These are phyloP conservation scores for Pyrenopolyporus hunteri DNA, from an alignment of 495 filamentous ascomycete genomes.

Conservation along the genomic window DNA sequence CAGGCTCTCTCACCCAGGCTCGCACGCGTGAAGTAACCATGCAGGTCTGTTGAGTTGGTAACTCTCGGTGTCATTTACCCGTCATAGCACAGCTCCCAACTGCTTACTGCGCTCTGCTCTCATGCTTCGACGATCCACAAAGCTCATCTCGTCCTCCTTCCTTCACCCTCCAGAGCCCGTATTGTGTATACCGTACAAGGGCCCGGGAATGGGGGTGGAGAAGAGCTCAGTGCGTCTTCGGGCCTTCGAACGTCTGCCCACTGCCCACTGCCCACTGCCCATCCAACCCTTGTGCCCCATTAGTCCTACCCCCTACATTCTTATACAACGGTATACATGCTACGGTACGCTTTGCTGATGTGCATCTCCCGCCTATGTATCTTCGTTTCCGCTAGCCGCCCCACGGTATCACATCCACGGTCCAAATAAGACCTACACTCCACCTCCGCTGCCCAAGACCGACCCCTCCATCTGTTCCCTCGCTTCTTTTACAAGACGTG, in stretches of 20 bases:
- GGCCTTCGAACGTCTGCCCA: conserved; percentile 39
- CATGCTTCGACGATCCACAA: conserved; percentile 20
- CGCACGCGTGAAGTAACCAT: conserved; percentile 27
- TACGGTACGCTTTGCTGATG: conserved; percentile 36
- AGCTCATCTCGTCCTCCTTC: conserved; percentile 16
- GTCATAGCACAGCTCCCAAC: conserved; percentile 19
- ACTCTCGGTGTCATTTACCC: conserved; percentile 14
- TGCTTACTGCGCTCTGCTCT: conserved; percentile 22
- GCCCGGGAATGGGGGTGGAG: conserved; percentile 41
- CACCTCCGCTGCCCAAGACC: conserved; percentile 44
- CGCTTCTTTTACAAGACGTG: conserved; percentile 40
- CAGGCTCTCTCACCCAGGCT: conserved; percentile 16
- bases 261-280: too few species aligned
- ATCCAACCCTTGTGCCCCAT: conserved; percentile 38
- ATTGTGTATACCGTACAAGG: conserved; percentile 24
- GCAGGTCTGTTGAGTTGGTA: conserved; percentile 16
- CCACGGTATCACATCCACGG: conserved; percentile 44
- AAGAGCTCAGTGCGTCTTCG: conserved; percentile 36
- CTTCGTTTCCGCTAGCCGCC: conserved; percentile 44
- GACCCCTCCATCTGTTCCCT: conserved; percentile 44
- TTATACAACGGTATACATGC: conserved; percentile 34
- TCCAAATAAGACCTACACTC: conserved; percentile 48
- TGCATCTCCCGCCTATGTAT: conserved; percentile 39
- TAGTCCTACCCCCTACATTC: conserved; percentile 39
- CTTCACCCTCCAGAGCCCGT: conserved; percentile 11